Conservation (phyloP, 768 basidiomycete genomes). For the Symmetrospora coprosmae region DNA sequence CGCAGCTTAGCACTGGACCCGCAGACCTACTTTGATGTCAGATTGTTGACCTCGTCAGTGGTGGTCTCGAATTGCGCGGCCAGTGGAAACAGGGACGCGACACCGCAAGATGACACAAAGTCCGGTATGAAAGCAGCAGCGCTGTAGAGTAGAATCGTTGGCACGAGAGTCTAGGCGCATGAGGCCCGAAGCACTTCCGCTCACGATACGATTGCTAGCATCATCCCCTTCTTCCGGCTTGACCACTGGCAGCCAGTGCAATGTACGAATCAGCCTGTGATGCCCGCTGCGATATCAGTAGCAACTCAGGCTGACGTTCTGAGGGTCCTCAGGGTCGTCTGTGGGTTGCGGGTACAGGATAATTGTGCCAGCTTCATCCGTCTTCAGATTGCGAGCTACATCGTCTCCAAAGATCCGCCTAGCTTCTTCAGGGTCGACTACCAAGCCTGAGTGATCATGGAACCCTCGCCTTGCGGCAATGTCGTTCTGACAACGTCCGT, state of each 20-base stretch:
- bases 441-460: slow-evolving; percentile 25
- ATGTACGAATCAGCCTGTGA: not conserved
- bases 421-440: slow-evolving; percentile 43
- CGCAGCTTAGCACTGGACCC: not conserved
- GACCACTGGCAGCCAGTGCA: slow-evolving; percentile 42
- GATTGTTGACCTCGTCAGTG: slow-evolving; percentile 47
- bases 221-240: slow-evolving; percentile 44
- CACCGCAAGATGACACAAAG: slow-evolving; percentile 55
- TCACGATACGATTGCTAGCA: slow-evolving; percentile 44
- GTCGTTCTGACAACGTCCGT: not conserved
- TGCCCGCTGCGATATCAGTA: not conserved
- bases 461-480: slow-evolving; percentile 12
- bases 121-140: slow-evolving; percentile 55
- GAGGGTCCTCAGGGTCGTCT: slow-evolving; percentile 51
- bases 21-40: slow-evolving; percentile 45
- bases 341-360: slow-evolving; percentile 56
- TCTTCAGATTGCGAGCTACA: slow-evolving; percentile 47
- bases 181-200: not conserved
- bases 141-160: slow-evolving; percentile 34
- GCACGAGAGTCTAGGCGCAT: not conserved
- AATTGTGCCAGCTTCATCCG: slow-evolving; percentile 46
- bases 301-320: slow-evolving; percentile 42
- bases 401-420: slow-evolving; percentile 49
- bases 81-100: slow-evolving; percentile 51
- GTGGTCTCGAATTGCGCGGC: slow-evolving; percentile 48